Base-by-base conservation (phyloP, 2,329 filamentous ascomycete species). In the Rugonectria rugulosa region DNA sequence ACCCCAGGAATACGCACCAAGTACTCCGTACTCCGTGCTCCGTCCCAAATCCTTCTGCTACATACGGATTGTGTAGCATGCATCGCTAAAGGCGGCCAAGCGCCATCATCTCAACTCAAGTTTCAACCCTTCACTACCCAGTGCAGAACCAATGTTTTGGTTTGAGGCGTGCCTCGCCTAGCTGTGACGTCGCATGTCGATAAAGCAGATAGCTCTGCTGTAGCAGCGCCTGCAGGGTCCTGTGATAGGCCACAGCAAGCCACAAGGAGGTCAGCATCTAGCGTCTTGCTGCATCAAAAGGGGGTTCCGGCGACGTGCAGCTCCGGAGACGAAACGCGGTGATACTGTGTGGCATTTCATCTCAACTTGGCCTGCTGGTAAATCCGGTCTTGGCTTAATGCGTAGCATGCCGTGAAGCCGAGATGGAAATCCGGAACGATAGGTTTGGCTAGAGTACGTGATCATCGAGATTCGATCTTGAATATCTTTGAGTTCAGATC, bases 141-240 rank as follows among this genome's bases (percentile, higher is more conserved):
- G n/a, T n/a, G 47, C 14, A 14, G 11, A 14, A 11, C n/a, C n/a
- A 21, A 24, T 46, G 41, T 44, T 42, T 36, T 19, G 26, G 17
- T 36, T 42, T 32, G 41, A 27, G 26, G 42, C 41, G 26, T 41
- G 41, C 29, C 3, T 50, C 46, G 41, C 40, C 41, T 45, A 56
- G 53, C 40, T 56, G 46, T 46, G 53, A 56, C 53, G 53, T 56
- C 53, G 46, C 53, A 56, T 20, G 15, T 56, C 53, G 21, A 38
- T 36, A 26, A 31, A 5, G 29, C n/a, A 34, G 31, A 34, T 12
- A 53, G 34, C 36, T 38, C 38, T 45, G 42, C 20, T 29, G 46
- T 55, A 37, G 37, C 46, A 29, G 27, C 29, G 37, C 37, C 37
- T 36, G 31, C 49, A 49, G 32, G 42, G 43, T 37, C 17, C 12